Conservation (phyloP, 2,329 filamentous ascomycete genomes). For the Diaporthe velutina region DNA sequence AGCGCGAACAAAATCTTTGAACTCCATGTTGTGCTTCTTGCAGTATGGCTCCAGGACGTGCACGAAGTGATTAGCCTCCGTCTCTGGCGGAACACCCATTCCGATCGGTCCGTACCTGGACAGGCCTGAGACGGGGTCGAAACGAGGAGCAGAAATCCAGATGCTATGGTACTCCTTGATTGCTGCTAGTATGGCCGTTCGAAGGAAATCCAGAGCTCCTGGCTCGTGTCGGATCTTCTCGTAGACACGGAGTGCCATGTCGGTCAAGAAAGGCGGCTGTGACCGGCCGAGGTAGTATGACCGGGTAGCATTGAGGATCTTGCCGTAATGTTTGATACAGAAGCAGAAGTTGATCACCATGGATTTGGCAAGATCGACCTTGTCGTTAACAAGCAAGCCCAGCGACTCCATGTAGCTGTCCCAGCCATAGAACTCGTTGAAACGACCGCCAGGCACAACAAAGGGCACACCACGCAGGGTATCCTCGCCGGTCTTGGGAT, state of each 20-base stretch:
- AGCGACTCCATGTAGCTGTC: constrained; percentile 99
- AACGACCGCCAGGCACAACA: constrained; percentile 95
- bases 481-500: constrained; percentile 76
- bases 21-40: constrained; percentile 84
- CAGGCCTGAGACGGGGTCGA: constrained; percentile 82
- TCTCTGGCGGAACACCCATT: constrained; percentile 89
- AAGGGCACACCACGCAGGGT: constrained; percentile 88
- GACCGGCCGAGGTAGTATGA: constrained; percentile 96
- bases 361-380: constrained; percentile 87
- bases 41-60: constrained; percentile 87
- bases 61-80: constrained; percentile 87
- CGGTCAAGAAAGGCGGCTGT: constrained; percentile 95
- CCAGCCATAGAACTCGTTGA: constrained; percentile 99
- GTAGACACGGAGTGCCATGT: constrained; percentile 95
- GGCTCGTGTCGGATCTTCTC: constrained; percentile 92
- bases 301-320: constrained; percentile 96
- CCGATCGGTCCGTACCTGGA: constrained; percentile 89
- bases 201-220: constrained; percentile 84
- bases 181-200: constrained; percentile 83
- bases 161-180: constrained; percentile 97
- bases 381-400: constrained; percentile 87
- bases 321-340: constrained; percentile 97
- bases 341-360: constrained; percentile 99
- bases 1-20: constrained; percentile 86
- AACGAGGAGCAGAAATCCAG: constrained; percentile 84